phyloP scores from a whole-genome alignment of 805 yeast species.

The Saturnispora besseyi region DNA sequence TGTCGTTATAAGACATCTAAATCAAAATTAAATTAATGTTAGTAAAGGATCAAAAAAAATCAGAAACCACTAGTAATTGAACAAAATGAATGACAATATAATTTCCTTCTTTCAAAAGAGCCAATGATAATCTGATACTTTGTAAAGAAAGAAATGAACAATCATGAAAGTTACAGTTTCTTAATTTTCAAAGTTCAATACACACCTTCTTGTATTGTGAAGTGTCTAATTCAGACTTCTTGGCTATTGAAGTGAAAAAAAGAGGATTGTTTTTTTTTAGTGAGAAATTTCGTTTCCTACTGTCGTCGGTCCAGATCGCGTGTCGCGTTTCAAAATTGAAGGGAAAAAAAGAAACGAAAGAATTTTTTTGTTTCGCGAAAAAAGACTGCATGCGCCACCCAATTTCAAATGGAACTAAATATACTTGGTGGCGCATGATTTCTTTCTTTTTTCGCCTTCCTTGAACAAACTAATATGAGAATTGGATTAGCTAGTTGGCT shows the following conservation, averaged over 20 bases:
- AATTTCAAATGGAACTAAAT: neutral
- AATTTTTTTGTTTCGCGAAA: neutral
- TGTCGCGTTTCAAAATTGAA: neutral
- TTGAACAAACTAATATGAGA: too few species aligned
- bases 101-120: too few species aligned
- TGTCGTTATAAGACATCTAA: constrained; percentile 56
- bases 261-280: neutral
- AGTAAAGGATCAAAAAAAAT: constrained; percentile 5
- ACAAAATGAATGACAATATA: too few species aligned
- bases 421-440: neutral
- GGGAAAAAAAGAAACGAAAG: neutral
- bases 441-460: neutral
- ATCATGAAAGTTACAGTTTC: neutral
- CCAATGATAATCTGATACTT: neutral
- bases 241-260: neutral
- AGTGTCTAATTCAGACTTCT: constrained; percentile 5
- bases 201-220: constrained; percentile 1
- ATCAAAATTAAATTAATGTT: constrained; percentile 8
- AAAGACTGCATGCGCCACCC: neutral
- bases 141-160: too few species aligned
- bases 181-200: neutral
- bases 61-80: neutral
- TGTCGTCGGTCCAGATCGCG: neutral
- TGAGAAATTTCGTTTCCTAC: constrained; percentile 1
- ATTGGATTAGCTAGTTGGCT: too few species aligned